Evolutionary conservation across 495 filamentous ascomycete genomes (phyloP).

Genomic region (Xylona heveae): DNA sequence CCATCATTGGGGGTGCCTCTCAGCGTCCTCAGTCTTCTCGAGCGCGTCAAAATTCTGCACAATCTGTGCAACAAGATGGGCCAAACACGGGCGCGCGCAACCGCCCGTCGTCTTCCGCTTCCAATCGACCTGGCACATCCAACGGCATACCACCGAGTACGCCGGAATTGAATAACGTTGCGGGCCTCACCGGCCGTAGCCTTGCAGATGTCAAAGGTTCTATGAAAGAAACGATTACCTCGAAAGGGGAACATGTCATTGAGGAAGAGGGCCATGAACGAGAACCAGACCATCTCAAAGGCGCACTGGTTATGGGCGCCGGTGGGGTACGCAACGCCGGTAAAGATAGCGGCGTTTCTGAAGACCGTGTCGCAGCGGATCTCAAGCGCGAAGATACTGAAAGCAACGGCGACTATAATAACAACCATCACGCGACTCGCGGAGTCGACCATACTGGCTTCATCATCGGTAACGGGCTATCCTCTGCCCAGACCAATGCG

Average conservation of each 20-base stretch:
- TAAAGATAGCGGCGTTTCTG: conserved; percentile 11
- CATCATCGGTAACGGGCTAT: conserved; percentile 9
- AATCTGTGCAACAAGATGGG: conserved; percentile 24
- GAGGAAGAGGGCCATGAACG: conserved; percentile 12
- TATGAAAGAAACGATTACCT: conserved; percentile 16
- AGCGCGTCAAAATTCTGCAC: conserved; percentile 43
- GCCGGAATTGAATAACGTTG: conserved; percentile 17
- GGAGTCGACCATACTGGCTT: conserved; percentile 31
- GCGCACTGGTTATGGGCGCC: conserved; percentile 13
- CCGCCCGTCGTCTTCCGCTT: conserved; percentile 36
- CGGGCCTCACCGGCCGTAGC: conserved; percentile 14
- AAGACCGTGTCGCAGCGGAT: conserved; percentile 8
- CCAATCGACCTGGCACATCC: conserved; percentile 19
- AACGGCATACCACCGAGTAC: conserved; percentile 12
- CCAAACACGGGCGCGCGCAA: conserved; percentile 17
- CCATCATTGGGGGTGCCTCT: conserved; percentile 21
- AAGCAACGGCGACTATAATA: conserved; percentile 8
- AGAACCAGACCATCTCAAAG: conserved; percentile 15
- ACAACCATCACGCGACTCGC: conserved; percentile 20
- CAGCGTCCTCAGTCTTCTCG: conserved; percentile 39
- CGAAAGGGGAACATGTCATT: conserved; percentile 12
- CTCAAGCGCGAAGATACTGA: conserved; percentile 11
- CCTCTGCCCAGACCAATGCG: conserved; percentile 7
- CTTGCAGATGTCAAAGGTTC: conserved; percentile 15
- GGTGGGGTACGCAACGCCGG: too few species aligned